phyloP scores from a whole-genome alignment of 2,329 filamentous ascomycete species.

The Aureobasidium sp. region DNA sequence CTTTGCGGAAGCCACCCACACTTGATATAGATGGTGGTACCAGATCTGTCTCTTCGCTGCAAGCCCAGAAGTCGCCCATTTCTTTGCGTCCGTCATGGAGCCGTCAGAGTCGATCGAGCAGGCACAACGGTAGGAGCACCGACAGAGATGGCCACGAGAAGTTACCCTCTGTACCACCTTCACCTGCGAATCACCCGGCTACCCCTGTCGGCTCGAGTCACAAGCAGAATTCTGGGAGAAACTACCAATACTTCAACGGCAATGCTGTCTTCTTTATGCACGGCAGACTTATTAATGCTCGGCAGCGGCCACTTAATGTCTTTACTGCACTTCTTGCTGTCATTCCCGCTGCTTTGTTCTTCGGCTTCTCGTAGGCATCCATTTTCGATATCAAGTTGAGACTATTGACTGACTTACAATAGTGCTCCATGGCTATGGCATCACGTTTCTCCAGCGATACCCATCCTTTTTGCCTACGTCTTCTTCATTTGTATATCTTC shows the following conservation, averaged over 20 bases:
- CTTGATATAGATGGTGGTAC: conserved; percentile 4
- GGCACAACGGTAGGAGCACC: conserved; percentile 12
- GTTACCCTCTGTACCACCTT: conserved; percentile 72
- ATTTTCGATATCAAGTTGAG: too few species aligned
- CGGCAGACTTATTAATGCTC: conserved; percentile 81
- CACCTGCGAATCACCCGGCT: conserved; percentile 55
- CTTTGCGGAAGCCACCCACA: conserved; percentile 3
- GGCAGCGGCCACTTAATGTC: conserved; percentile 81
- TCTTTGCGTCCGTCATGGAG: conserved; percentile 32
- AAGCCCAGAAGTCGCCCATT: conserved; percentile 43
- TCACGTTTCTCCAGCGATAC: conserved; percentile 79
- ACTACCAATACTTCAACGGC: conserved; percentile 88
- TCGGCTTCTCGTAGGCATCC: conserved; percentile 55
- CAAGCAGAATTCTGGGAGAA: conserved; percentile 53
- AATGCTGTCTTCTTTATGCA: conserved; percentile 87
- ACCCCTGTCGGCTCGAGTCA: conserved; percentile 33
- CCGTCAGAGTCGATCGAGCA: conserved; percentile 16
- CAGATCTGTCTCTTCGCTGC: not conserved
- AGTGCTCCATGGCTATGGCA: conserved; percentile 74
- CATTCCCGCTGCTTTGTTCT: conserved; percentile 74
- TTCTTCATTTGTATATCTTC: conserved; percentile 87
- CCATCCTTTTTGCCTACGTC: conserved; percentile 84
- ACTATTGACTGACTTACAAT: too few species aligned
- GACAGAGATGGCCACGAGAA: conserved; percentile 60
- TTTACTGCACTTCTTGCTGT: conserved; percentile 76